Evolutionary conservation across 495 filamentous ascomycete species (phyloP).

Genomic region (Polyplosphaeria fusca): DNA sequence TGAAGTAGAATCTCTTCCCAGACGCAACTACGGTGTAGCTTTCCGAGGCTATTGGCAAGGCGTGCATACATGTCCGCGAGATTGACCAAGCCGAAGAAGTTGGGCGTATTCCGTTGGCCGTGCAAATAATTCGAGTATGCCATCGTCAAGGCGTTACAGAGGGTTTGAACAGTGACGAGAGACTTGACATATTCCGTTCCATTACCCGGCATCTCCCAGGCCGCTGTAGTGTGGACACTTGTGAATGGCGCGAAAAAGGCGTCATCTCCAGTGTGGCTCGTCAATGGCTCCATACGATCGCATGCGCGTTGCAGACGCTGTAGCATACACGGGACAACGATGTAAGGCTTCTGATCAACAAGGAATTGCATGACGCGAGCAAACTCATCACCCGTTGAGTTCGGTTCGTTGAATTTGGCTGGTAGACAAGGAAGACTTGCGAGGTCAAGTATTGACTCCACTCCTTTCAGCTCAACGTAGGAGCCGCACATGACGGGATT

Average conservation of each 20-base stretch:
- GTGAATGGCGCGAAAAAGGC: constrained; percentile 68
- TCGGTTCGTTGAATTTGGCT: constrained; percentile 64
- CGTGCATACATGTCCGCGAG: constrained; percentile 72
- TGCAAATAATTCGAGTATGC: constrained; percentile 65
- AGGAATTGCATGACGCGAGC: constrained; percentile 72
- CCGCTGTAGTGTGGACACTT: constrained; percentile 25
- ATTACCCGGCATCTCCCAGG: constrained; percentile 43
- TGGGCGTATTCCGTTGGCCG: constrained; percentile 57
- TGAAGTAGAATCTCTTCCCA: constrained; percentile 78
- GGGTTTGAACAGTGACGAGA: constrained; percentile 67
- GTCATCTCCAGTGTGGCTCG: constrained; percentile 47
- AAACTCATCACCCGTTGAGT: constrained; percentile 55
- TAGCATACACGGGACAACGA: constrained; percentile 76
- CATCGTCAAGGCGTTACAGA: constrained; percentile 68
- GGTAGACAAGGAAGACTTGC: constrained; percentile 73
- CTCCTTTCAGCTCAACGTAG: constrained; percentile 74
- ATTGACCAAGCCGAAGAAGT: constrained; percentile 67
- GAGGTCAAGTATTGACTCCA: constrained; percentile 81
- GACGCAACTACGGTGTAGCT: constrained; percentile 70
- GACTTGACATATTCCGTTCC: constrained; percentile 76
- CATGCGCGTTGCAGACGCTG: constrained; percentile 66
- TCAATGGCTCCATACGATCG: constrained; percentile 64
- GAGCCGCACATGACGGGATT: constrained; percentile 70
- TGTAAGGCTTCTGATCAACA: constrained; percentile 76
- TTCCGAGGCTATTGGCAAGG: constrained; percentile 68